Percentiles rank a stretch among this genome's conserved stretches.
phyloP scores from a whole-genome alignment of 1,139 yeast genomes.

The Candida sp. region DNA sequence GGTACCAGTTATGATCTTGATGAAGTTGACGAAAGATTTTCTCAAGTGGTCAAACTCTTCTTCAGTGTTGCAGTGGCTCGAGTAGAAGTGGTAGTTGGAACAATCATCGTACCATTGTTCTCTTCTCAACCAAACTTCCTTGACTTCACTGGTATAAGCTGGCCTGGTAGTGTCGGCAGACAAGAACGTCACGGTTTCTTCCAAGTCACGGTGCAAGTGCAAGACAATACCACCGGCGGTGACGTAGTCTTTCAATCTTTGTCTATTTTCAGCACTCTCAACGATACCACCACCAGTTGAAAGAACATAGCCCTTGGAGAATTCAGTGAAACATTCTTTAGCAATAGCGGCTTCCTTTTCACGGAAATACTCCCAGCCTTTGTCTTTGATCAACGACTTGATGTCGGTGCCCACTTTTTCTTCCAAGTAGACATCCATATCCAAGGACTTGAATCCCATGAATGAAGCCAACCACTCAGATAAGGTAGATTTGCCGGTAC shows the following conservation, averaged over 20 bases:
- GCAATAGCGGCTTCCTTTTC: conserved; percentile 65
- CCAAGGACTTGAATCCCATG: conserved; percentile 75
- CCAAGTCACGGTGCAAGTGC: conserved; percentile 88
- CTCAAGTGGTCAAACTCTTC: conserved; percentile 62
- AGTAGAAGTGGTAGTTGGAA: conserved; percentile 78
- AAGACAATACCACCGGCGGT: conserved; percentile 75
- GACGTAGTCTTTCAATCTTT: conserved; percentile 57
- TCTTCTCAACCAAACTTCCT: conserved; percentile 84
- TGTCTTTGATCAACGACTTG: conserved; percentile 63
- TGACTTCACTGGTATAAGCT: conserved; percentile 78
- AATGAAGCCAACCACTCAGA: conserved; percentile 80
- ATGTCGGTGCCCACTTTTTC: conserved; percentile 57
- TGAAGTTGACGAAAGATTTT: conserved; percentile 60
- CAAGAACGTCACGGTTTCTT: conserved; percentile 78
- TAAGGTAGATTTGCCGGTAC: conserved; percentile 93
- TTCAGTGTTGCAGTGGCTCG: conserved; percentile 68
- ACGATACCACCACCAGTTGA: conserved; percentile 99
- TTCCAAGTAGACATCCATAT: conserved; percentile 78
- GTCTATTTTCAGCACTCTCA: conserved; percentile 74
- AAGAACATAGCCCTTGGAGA: conserved; percentile 65
- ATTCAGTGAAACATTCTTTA: conserved; percentile 49
- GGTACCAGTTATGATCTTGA: conserved; percentile 69
- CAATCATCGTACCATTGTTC: conserved; percentile 81
- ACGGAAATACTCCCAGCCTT: conserved; percentile 93
- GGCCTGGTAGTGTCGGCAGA: conserved; percentile 85